Evolutionary conservation across 768 basidiomycete species (phyloP).

Genomic region (Suillus decipiens): DNA sequence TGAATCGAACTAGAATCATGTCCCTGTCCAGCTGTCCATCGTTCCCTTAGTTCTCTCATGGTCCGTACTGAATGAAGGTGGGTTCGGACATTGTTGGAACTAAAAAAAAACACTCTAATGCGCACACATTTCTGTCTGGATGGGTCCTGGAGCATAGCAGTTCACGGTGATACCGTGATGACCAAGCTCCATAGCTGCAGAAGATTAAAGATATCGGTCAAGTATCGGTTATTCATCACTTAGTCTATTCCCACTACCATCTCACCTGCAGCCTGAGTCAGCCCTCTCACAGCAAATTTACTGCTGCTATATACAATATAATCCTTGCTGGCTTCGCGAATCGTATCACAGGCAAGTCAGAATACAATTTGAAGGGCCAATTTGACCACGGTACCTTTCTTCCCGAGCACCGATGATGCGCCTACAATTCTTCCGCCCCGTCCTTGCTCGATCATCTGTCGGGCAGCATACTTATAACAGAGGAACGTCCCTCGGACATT

Average conservation of each 20-base stretch:
- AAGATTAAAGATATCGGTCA: neutral
- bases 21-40: neutral
- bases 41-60: neutral
- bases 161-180: conserved; percentile 34
- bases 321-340: neutral
- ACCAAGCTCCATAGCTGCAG: conserved; percentile 23
- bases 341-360: neutral
- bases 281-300: conserved; percentile 33
- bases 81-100: neutral
- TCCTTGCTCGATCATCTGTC: conserved; percentile 42
- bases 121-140: conserved; percentile 25
- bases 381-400: conserved; percentile 18
- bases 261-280: conserved; percentile 27
- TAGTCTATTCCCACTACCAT: neutral
- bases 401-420: conserved; percentile 41
- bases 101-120: neutral
- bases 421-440: conserved; percentile 41
- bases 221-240: neutral
- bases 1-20: neutral
- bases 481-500: conserved; percentile 39
- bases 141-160: conserved; percentile 36
- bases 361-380: neutral
- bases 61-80: neutral
- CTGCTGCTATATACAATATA: conserved; percentile 26
- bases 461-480: conserved; percentile 39